phyloP scores from a whole-genome alignment of 2,329 filamentous ascomycete species.

The Cadophora luteo-olivacea region DNA sequence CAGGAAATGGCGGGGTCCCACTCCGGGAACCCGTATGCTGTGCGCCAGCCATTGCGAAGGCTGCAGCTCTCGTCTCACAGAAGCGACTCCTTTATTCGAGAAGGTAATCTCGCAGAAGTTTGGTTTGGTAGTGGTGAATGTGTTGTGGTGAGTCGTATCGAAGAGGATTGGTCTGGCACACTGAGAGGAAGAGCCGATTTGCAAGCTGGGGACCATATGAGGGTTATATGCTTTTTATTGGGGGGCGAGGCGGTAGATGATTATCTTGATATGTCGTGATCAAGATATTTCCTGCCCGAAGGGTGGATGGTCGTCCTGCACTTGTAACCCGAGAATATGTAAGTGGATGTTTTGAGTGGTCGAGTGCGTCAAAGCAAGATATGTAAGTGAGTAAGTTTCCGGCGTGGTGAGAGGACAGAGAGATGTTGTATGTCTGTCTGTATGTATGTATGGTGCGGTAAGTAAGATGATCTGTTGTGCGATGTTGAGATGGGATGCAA shows the following conservation, averaged over 20 bases:
- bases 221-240: slow-evolving; percentile 26
- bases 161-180: slow-evolving; percentile 15
- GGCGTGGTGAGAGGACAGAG: not conserved
- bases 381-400: slow-evolving; percentile 6
- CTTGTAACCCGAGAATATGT: slow-evolving; percentile 10
- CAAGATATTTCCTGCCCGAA: slow-evolving; percentile 13
- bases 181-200: slow-evolving; percentile 17
- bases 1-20: slow-evolving; percentile 48
- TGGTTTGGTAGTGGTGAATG: not conserved
- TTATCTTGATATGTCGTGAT: slow-evolving; percentile 15
- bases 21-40: slow-evolving; percentile 43
- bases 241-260: not conserved
- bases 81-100: slow-evolving; percentile 18
- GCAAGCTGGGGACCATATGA: slow-evolving; percentile 34
- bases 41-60: slow-evolving; percentile 35
- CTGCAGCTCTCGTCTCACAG: slow-evolving; percentile 22
- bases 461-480: slow-evolving; percentile 4
- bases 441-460: not conserved
- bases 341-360: slow-evolving; percentile 8
- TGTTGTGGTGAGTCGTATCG: not conserved
- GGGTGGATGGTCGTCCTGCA: slow-evolving; percentile 11
- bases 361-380: not conserved
- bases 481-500: slow-evolving; percentile 10
- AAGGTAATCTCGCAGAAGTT: slow-evolving; percentile 1
- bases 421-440: not conserved